Conservation (phyloP, 495 filamentous ascomycete species). For the Thozetella sp. region DNA sequence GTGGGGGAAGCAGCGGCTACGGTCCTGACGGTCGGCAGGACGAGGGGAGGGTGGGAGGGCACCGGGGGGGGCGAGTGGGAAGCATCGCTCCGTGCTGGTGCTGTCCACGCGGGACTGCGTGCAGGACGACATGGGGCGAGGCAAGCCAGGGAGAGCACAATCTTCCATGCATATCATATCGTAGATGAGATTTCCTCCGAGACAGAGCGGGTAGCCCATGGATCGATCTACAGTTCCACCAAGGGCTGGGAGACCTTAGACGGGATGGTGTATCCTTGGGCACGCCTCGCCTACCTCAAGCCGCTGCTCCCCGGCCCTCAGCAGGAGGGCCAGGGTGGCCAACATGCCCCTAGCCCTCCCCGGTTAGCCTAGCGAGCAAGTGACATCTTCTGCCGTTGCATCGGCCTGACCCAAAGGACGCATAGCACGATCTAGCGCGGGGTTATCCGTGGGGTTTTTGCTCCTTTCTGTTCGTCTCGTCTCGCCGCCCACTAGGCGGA, state of each 20-base stretch:
- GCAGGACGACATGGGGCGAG: no score
- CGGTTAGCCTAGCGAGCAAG: slow-evolving; percentile 1
- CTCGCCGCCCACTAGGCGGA: no score
- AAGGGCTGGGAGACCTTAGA: neutral
- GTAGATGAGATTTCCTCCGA: slow-evolving; percentile 1
- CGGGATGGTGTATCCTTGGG: no score
- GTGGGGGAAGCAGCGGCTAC: no score
- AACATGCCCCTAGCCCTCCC: neutral
- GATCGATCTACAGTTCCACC: slow-evolving; percentile 2
- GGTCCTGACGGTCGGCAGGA: no score
- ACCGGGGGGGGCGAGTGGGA: no score
- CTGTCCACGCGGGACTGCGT: no score
- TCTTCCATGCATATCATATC: neutral
- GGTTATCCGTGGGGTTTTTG: slow-evolving; percentile 19
- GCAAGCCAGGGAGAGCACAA: no score
- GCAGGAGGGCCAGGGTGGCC: neutral
- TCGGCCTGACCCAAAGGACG: slow-evolving; percentile 3
- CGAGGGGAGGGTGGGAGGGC: no score
- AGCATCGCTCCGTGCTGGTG: no score
- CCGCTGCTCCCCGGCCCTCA: no score
- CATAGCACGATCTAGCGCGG: slow-evolving; percentile 17
- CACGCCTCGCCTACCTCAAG: no score
- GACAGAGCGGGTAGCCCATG: neutral
- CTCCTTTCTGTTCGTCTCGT: neutral
- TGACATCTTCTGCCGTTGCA: neutral